Evolutionary conservation across 2,329 filamentous ascomycete genomes (phyloP), one percentile per base, ranked within the genome.

Genomic region (Aspergillus felis): DNA sequence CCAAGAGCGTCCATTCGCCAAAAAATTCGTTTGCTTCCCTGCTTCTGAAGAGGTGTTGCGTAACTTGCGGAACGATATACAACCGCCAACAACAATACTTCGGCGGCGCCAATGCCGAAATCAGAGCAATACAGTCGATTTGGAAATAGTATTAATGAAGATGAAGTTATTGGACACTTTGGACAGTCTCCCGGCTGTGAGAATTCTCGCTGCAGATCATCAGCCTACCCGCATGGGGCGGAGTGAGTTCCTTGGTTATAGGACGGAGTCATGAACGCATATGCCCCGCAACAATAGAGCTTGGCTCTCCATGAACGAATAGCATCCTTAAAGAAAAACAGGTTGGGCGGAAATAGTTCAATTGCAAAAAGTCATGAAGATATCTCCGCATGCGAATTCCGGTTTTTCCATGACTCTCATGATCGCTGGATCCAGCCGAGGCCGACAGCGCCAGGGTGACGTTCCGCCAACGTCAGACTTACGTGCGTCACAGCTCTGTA

Each of bases 361-460:
- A 38, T 17, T 38, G 32, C 5, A 38, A 6, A 17, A 17, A n/a
- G 5, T 17, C 32, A 17, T 38, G 14, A 38, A 38, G 32, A 51
- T 47, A 41, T 29, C 46, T 27, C 50, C 46, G 9, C 17, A 48
- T 50, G 55, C 44, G 32, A 55, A 50, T 48, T 29, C 24, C 20
- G 27, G 27, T 38, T 52, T 56, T 58, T 44, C n/a, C n/a, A 44
- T 42, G 41, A 6, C 3, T 22, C 10, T 22, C 24, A 22, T 25
- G 22, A 46, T 12, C 22, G 4, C 42, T 12, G n/a, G 12, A 46
- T 42, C 50, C 14, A 60, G 54, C 55, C 20, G 42, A 27, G 27
- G 20, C 25, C 35, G 17, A 27, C n/a, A n/a, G 50, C 54, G 51
- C 50, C 54, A 57, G 44, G 20, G 57, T 59, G 57, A 59, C 57